Evolutionary conservation across 2,329 filamentous ascomycete genomes (phyloP).

Genomic region (Penicillium sp.): DNA sequence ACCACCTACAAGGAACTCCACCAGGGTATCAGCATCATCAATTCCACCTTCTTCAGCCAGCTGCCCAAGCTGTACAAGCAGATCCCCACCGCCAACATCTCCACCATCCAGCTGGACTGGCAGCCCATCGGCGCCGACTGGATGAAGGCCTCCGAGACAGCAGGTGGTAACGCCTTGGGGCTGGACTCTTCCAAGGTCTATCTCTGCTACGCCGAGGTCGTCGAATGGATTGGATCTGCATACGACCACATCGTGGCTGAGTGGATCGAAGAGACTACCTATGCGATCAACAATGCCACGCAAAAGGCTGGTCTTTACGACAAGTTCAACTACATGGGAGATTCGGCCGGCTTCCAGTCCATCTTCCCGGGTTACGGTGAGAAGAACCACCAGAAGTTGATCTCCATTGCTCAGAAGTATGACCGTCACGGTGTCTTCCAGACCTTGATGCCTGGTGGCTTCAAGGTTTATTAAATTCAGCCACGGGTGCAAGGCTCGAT

Average conservation of each 20-base stretch:
- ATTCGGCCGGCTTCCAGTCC: constrained; percentile 37
- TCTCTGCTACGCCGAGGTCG: constrained; percentile 14
- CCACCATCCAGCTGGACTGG: no score
- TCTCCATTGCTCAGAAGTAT: constrained; percentile 34
- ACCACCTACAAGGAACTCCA: no score
- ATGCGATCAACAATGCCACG: constrained; percentile 28
- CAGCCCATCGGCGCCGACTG: no score
- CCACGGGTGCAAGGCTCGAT: neutral
- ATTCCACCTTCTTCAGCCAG: no score
- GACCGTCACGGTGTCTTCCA: constrained; percentile 41
- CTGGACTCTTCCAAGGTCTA: no score
- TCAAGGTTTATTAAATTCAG: constrained; percentile 33
- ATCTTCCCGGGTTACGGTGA: constrained; percentile 36
- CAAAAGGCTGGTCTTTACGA: constrained; percentile 27
- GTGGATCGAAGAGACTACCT: constrained; percentile 35
- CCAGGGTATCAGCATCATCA: no score
- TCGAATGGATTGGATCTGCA: constrained; percentile 33
- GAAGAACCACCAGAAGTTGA: constrained; percentile 31
- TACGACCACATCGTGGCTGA: constrained; percentile 31
- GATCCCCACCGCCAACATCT: no score
- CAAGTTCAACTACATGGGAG: constrained; percentile 37
- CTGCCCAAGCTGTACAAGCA: no score
- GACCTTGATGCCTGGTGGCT: constrained; percentile 38
- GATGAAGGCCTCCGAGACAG: no score
- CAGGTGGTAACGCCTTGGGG: no score